phyloP scores from a whole-genome alignment of 2,329 filamentous ascomycete genomes.

The Neofusicoccum ribis region DNA sequence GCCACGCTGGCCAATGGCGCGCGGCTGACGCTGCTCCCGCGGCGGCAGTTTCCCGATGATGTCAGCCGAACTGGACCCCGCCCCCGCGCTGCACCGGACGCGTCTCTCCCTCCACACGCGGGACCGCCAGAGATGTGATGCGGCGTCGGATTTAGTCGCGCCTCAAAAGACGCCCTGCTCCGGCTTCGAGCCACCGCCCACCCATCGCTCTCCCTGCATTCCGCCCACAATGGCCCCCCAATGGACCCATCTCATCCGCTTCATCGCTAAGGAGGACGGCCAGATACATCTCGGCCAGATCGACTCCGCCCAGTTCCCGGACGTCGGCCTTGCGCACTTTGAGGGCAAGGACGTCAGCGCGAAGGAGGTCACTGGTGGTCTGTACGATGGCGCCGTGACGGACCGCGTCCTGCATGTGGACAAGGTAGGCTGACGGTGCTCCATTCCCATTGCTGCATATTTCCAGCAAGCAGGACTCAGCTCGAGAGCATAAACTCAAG shows the following conservation, averaged over 20 bases:
- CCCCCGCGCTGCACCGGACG: neutral
- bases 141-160: neutral
- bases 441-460: too few relatives aligned
- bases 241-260: conserved; percentile 46
- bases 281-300: conserved; percentile 44
- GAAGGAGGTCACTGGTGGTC: conserved; percentile 35
- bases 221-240: conserved; percentile 5
- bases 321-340: conserved; percentile 38
- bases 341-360: conserved; percentile 37
- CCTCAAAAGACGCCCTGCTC: conserved; percentile 1
- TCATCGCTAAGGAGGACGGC: conserved; percentile 45
- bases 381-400: conserved; percentile 39
- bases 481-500: too few relatives aligned
- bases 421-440: conserved; percentile 22
- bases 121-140: too few relatives aligned
- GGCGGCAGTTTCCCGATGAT: conserved; percentile 12
- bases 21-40: neutral
- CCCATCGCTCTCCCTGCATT: neutral
- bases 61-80: conserved; percentile 3
- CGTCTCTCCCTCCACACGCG: neutral
- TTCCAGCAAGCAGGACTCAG: too few relatives aligned
- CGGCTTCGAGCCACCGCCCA: neutral
- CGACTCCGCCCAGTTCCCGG: conserved; percentile 32
- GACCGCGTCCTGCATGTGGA: conserved; percentile 30
- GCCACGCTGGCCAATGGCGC: neutral